These are phyloP conservation scores for Erythrophleum fordii DNA, from an alignment of 306 rosid species.

Conservation along the genomic window DNA sequence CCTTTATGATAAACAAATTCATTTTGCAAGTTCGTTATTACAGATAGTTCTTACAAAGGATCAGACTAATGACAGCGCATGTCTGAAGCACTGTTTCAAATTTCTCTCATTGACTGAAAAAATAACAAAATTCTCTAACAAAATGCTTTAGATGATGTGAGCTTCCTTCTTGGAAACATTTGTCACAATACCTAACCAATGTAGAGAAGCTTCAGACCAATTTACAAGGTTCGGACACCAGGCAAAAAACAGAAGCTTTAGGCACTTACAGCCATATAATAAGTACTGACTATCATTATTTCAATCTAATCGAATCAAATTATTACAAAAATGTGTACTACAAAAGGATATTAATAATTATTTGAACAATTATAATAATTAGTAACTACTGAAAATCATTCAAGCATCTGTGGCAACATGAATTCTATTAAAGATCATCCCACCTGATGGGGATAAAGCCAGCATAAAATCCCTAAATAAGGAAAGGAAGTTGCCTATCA, in stretches of 20 bases:
- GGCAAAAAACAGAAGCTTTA: neutral
- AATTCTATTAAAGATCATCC: neutral
- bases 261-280: neutral
- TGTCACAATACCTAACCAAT: neutral
- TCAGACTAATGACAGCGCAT: neutral
- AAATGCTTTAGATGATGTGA: neutral
- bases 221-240: neutral
- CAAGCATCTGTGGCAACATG: neutral
- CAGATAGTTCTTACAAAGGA: too few relatives aligned
- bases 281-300: neutral
- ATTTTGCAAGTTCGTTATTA: too few relatives aligned
- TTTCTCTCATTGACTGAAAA: neutral
- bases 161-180: neutral
- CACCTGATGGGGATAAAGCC: neutral
- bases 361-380: neutral
- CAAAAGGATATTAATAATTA: neutral
- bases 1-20: too few relatives aligned
- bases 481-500: neutral
- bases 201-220: conserved; percentile 5
- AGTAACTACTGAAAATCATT: neutral
- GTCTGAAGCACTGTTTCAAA: neutral
- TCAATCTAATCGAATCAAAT: neutral
- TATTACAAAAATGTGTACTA: neutral
- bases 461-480: neutral
- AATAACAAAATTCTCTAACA: neutral